Percentiles rank a stretch among this genome's conserved stretches.
Conservation (phyloP, 2,329 filamentous ascomycete genomes). For the Shiraia bambusicola region DNA sequence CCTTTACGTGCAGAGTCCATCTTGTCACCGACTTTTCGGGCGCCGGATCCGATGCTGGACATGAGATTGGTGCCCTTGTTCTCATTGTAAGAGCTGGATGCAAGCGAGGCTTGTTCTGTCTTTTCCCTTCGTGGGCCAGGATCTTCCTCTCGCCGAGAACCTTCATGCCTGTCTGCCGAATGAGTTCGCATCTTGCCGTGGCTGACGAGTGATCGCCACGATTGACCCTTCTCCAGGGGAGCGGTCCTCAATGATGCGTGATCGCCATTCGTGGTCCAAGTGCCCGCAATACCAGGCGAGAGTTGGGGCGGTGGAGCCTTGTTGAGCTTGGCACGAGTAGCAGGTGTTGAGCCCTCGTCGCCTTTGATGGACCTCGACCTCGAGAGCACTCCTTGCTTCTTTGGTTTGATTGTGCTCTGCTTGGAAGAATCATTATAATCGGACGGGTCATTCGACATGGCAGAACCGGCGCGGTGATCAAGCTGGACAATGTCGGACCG, state of each 20-base stretch:
- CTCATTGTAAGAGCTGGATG: conserved; percentile 58
- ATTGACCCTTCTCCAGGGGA: conserved; percentile 66
- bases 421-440: conserved; percentile 27
- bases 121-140: conserved; percentile 27
- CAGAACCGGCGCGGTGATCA: conserved; percentile 33
- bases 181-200: conserved; percentile 64
- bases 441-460: conserved; percentile 29
- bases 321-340: conserved; percentile 31
- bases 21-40: conserved; percentile 71
- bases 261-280: conserved; percentile 39
- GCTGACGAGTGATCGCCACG: conserved; percentile 67
- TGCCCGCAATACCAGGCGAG: conserved; percentile 30
- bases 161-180: conserved; percentile 66
- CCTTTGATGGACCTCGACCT: conserved; percentile 50
- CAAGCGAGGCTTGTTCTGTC: conserved; percentile 39
- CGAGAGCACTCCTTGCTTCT: conserved; percentile 42
- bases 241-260: conserved; percentile 61
- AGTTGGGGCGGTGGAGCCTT: conserved; percentile 36
- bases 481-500: conserved; percentile 34
- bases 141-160: conserved; percentile 35
- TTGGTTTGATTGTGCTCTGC: conserved; percentile 28
- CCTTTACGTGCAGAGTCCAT: conserved; percentile 74
- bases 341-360: conserved; percentile 36
- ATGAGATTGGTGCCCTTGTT: conserved; percentile 66
- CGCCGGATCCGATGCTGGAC: conserved; percentile 71